Percentiles rank a stretch among this genome's conserved stretches.
phyloP scores from a whole-genome alignment of 805 yeast species.

The Wickerhamomyces tratensis region DNA sequence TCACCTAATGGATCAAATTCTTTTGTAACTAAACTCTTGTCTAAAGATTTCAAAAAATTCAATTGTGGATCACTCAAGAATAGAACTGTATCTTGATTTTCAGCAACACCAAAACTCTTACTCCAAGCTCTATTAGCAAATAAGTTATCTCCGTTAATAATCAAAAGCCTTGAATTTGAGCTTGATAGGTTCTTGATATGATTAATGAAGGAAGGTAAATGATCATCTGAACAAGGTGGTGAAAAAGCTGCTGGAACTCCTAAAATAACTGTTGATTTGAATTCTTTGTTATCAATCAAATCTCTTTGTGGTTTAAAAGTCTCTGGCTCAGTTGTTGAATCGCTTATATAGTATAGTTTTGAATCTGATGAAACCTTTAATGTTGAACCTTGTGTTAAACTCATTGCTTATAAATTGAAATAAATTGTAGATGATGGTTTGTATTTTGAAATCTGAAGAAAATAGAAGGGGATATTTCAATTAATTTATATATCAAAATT shows the following conservation, averaged over 20 bases:
- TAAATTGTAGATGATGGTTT: too few relatives aligned
- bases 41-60: constrained; percentile 43
- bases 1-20: constrained; percentile 46
- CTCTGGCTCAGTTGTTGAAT: constrained; percentile 17
- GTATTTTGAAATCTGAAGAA: too few relatives aligned
- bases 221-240: constrained; percentile 67
- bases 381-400: constrained; percentile 4
- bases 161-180: constrained; percentile 46
- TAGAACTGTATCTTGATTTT: constrained; percentile 26
- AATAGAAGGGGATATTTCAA: too few relatives aligned
- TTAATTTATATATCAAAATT: too few relatives aligned
- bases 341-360: constrained; percentile 22
- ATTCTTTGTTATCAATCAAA: constrained; percentile 17
- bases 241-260: constrained; percentile 83
- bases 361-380: constrained; percentile 2
- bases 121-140: constrained; percentile 63
- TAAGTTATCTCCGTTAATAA: constrained; percentile 60
- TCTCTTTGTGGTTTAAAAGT: constrained; percentile 18
- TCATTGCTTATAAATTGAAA: neutral
- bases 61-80: constrained; percentile 60
- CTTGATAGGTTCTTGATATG: constrained; percentile 30
- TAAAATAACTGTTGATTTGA: constrained; percentile 53
- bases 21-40: constrained; percentile 42
- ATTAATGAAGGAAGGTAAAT: constrained; percentile 47
- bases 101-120: constrained; percentile 21